Percentiles rank a stretch among this genome's conserved stretches.
phyloP scores from a whole-genome alignment of 2,329 filamentous ascomycete species.

The Penicillium aurantiogriseum region DNA sequence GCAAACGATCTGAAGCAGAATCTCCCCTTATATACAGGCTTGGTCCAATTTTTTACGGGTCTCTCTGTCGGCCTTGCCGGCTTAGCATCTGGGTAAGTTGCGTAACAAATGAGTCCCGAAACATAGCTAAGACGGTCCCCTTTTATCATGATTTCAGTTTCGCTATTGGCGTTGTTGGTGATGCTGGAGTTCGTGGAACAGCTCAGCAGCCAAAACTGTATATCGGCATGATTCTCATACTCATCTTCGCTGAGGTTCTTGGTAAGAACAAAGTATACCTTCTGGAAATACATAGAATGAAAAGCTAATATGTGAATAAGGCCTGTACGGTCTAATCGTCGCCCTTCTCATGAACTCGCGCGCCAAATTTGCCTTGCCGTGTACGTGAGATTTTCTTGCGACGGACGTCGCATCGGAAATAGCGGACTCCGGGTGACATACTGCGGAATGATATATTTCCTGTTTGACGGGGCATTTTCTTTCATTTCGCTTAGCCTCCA shows the following conservation, averaged over 20 bases:
- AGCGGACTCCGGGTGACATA: neutral
- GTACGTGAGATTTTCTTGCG: neutral
- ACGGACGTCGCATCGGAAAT: neutral
- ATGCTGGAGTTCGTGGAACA: slow-evolving; percentile 53
- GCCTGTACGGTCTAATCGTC: neutral
- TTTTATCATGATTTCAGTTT: slow-evolving; percentile 50
- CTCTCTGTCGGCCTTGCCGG: slow-evolving; percentile 77
- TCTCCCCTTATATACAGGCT: slow-evolving; percentile 72
- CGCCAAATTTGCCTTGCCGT: neutral
- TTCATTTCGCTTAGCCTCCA: no score
- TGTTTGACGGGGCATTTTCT: no score
- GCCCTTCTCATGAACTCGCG: neutral
- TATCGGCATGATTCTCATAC: slow-evolving; percentile 97
- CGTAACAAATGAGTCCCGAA: slow-evolving; percentile 3
- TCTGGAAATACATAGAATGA: neutral
- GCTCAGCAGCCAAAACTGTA: slow-evolving; percentile 64
- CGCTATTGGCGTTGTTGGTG: slow-evolving; percentile 77
- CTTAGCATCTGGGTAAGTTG: slow-evolving; percentile 67
- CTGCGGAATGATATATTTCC: no score
- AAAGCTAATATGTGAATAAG: neutral
- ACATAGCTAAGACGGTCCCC: neutral
- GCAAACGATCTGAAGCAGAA: slow-evolving; percentile 73
- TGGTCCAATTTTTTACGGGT: slow-evolving; percentile 82
- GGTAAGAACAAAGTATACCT: slow-evolving; percentile 55
- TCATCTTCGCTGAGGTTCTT: slow-evolving; percentile 99